phyloP scores from a whole-genome alignment of 192 early-diverging fungal genomes.

The Entomortierella lignicola region DNA sequence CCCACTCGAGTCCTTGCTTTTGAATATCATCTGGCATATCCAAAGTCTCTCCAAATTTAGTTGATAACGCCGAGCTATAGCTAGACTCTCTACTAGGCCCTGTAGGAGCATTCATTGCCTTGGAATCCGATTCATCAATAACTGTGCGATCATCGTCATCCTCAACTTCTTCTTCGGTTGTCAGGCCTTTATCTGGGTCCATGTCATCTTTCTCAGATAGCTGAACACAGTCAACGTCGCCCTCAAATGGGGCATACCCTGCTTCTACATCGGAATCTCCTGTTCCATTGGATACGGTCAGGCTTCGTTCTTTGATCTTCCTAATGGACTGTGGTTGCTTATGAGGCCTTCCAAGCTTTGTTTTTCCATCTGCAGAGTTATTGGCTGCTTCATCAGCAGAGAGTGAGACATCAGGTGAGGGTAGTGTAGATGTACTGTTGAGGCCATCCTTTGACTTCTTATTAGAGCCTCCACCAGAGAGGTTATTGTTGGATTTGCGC shows the following conservation, averaged over 20 bases:
- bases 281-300: background rate
- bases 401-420: background rate
- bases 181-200: background rate
- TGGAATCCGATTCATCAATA: background rate
- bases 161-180: constrained; percentile 15
- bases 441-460: constrained; percentile 30
- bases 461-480: background rate
- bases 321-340: background rate
- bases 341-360: background rate
- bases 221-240: constrained; percentile 32
- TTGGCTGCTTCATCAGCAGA: background rate
- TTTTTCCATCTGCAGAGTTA: background rate
- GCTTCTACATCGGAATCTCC: constrained; percentile 12
- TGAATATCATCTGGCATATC: constrained; percentile 37
- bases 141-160: constrained; percentile 13
- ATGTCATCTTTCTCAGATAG: constrained; percentile 37
- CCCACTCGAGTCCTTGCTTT: constrained; percentile 41
- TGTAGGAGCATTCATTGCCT: constrained; percentile 1
- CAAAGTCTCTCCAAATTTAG: background rate
- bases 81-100: constrained; percentile 10
- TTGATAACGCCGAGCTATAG: background rate
- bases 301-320: background rate
- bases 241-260: constrained; percentile 35
- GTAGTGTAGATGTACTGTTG: background rate
- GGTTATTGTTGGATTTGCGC: constrained; percentile 28